phyloP scores from a whole-genome alignment of 2,329 filamentous ascomycete genomes.

The Microthyrium microscopicum region DNA sequence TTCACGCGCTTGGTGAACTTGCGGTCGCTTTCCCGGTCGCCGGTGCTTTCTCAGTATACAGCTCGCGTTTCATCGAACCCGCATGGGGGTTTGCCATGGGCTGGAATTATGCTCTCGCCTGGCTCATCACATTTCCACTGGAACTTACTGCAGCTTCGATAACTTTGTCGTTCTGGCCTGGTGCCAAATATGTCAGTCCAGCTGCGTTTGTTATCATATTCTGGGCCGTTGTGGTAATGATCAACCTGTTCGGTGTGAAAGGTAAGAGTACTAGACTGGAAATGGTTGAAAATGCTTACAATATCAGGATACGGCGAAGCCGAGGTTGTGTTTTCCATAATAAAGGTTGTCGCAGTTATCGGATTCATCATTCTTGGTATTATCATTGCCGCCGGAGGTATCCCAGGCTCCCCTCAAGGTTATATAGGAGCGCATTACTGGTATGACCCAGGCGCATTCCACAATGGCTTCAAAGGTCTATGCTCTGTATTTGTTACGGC shows the following conservation, averaged over 20 bases:
- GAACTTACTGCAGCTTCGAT: constrained; percentile 79
- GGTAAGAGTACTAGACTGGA: constrained; percentile 22
- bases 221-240: constrained; percentile 54
- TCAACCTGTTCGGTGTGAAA: constrained; percentile 79
- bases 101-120: constrained; percentile 87
- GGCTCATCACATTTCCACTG: constrained; percentile 67
- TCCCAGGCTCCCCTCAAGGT: constrained; percentile 35
- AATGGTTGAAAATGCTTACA: not conserved
- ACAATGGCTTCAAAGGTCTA: constrained; percentile 71
- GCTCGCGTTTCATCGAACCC: constrained; percentile 80
- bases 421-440: constrained; percentile 69
- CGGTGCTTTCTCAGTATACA: constrained; percentile 83
- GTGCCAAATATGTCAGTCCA: constrained; percentile 38
- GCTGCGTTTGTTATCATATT: constrained; percentile 75
- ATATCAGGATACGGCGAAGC: constrained; percentile 76
- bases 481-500: constrained; percentile 64
- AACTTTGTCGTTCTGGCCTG: constrained; percentile 67
- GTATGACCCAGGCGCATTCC: constrained; percentile 58
- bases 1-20: constrained; percentile 82
- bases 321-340: constrained; percentile 70
- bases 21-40: constrained; percentile 81
- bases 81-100: constrained; percentile 94
- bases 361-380: constrained; percentile 59
- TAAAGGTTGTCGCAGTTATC: constrained; percentile 66
- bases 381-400: constrained; percentile 67